Conservation (phyloP, 148 eudicot species). For the Euryodendron excelsum region DNA sequence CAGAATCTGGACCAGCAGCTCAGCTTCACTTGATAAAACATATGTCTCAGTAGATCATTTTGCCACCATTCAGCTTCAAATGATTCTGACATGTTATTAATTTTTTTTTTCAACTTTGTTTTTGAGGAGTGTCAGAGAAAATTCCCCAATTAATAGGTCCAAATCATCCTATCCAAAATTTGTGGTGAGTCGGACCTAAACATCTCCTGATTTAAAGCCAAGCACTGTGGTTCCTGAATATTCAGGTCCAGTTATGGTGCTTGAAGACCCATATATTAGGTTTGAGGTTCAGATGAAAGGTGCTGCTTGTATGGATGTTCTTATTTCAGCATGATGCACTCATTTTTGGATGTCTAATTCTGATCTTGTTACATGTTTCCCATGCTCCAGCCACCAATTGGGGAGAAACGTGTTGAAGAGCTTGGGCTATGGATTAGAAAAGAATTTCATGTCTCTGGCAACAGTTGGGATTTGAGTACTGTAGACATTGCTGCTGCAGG, state of each 20-base stretch:
- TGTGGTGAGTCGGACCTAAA: too few species aligned
- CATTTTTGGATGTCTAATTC: not conserved
- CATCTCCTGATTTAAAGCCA: too few species aligned
- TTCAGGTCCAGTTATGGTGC: not conserved
- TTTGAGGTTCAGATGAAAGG: too few species aligned
- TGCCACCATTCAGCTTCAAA: not conserved
- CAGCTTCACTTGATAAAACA: too few species aligned
- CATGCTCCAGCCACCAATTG: conserved; percentile 76
- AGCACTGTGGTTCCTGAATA: not conserved
- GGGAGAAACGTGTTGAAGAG: conserved; percentile 56
- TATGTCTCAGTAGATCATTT: too few species aligned
- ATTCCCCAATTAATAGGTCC: not conserved
- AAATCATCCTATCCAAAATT: not conserved
- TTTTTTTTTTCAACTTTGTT: not conserved
- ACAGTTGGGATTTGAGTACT: conserved; percentile 70
- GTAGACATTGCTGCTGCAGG: conserved; percentile 82
- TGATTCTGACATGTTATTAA: not conserved
- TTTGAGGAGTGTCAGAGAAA: not conserved
- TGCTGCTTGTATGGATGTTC: not conserved
- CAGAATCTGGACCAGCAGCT: too few species aligned
- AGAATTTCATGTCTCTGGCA: conserved; percentile 60
- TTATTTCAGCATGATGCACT: not conserved
- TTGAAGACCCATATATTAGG: not conserved
- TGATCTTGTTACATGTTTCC: not conserved
- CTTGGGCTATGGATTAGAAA: conserved; percentile 74